Percentiles rank a stretch among this genome's conserved stretches.
These are phyloP conservation scores for Sarcomyxa edulis DNA, from an alignment of 768 basidiomycete genomes.

Conservation along the genomic window DNA sequence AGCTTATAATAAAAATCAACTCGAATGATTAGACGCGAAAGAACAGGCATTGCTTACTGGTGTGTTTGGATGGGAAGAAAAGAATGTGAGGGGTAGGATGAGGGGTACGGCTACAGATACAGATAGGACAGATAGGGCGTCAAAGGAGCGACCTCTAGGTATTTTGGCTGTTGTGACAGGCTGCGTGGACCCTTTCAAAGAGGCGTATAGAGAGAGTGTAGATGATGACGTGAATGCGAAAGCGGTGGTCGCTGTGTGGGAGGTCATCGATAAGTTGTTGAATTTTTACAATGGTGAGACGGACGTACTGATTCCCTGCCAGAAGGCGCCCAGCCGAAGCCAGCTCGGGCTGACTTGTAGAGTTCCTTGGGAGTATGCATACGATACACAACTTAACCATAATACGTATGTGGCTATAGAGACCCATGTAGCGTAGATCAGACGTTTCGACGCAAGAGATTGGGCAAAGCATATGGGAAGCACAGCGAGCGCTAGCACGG, in stretches of 20 bases:
- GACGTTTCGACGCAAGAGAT: constrained; percentile 48
- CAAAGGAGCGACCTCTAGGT: constrained; percentile 51
- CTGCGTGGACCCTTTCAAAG: constrained; percentile 41
- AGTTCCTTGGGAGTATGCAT: constrained; percentile 44
- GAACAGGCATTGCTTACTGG: constrained; percentile 22
- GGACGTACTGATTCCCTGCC: constrained; percentile 61
- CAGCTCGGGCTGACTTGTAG: constrained; percentile 29
- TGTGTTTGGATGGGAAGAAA: constrained; percentile 39
- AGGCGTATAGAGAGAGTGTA: constrained; percentile 62
- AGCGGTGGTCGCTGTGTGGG: constrained; percentile 44
- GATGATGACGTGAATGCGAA: constrained; percentile 64
- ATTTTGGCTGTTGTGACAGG: constrained; percentile 36
- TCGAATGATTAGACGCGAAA: constrained; percentile 1
- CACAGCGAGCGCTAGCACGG: constrained; percentile 35
- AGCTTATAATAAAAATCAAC: constrained; percentile 11
- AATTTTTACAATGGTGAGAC: constrained; percentile 5
- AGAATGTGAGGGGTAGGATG: constrained; percentile 54
- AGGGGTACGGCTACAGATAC: constrained; percentile 41
- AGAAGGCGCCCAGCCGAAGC: constrained; percentile 43
- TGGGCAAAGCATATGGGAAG: constrained; percentile 49
- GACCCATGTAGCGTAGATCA: constrained; percentile 52
- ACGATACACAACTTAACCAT: constrained; percentile 53
- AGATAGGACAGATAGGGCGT: constrained; percentile 47
- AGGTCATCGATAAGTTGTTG: background rate
- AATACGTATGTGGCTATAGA: constrained; percentile 55